These are phyloP conservation scores for Cladosporium cucumerinum DNA, from an alignment of 2,329 filamentous ascomycete species.

Conservation along the genomic window DNA sequence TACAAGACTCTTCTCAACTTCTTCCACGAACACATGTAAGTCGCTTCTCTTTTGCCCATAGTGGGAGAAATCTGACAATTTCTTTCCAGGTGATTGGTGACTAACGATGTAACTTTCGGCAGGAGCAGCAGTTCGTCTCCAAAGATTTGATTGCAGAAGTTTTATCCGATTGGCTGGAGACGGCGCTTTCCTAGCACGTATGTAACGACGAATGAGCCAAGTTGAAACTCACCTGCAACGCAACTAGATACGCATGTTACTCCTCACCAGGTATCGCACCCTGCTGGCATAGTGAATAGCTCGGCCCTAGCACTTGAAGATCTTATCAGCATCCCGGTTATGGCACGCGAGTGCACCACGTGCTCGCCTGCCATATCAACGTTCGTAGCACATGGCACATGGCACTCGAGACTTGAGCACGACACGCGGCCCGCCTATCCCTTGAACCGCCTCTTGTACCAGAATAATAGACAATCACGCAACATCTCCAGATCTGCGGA, in stretches of 20 bases:
- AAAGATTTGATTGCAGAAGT: conserved; percentile 6
- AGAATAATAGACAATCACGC: conserved; percentile 1
- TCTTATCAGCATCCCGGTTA: conserved; percentile 4
- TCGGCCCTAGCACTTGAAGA: not conserved
- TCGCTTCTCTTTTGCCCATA: not conserved
- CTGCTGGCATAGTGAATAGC: not conserved
- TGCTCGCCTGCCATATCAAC: conserved; percentile 9
- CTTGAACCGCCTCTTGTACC: not conserved
- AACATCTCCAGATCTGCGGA: conserved; percentile 7
- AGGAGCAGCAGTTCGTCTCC: conserved; percentile 5
- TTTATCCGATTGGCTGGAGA: not conserved
- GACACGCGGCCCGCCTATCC: conserved; percentile 6
- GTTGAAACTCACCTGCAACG: not conserved
- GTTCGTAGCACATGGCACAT: not conserved
- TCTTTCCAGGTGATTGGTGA: not conserved
- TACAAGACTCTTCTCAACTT: conserved; percentile 50
- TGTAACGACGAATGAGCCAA: conserved; percentile 10
- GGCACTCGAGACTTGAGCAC: conserved; percentile 1
- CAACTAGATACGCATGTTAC: not conserved
- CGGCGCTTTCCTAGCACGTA: not conserved
- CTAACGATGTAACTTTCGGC: not conserved
- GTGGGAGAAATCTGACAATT: conserved; percentile 5
- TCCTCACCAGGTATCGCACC: not conserved
- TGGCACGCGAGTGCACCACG: conserved; percentile 9
- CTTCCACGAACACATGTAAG: conserved; percentile 54